phyloP scores from a whole-genome alignment of 495 filamentous ascomycete genomes.

The Lasiosphaeriaceae sp. region DNA sequence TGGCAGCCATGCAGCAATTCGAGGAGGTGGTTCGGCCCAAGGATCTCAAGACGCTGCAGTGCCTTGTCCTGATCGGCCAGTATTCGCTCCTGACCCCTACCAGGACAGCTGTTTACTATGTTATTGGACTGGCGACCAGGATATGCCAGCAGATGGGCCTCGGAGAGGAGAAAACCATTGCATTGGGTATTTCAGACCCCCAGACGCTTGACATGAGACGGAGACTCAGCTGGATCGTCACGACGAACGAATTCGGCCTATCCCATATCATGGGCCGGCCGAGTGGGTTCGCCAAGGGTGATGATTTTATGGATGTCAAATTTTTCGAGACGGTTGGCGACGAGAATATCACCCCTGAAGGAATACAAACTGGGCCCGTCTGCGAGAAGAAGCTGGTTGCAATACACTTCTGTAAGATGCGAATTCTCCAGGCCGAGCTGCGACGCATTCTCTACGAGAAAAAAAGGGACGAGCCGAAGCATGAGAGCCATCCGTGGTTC shows the following conservation, averaged over 20 bases:
- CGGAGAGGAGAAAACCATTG: conserved; percentile 80
- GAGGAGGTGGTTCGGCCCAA: conserved; percentile 74
- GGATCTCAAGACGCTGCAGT: conserved; percentile 86
- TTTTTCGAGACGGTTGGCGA: conserved; percentile 80
- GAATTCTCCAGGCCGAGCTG: conserved; percentile 81
- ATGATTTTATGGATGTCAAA: conserved; percentile 75
- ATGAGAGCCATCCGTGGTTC: conserved; percentile 85
- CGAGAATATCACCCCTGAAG: conserved; percentile 72
- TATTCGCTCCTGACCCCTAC: conserved; percentile 92
- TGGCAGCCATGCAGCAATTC: conserved; percentile 76
- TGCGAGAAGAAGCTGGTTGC: conserved; percentile 77
- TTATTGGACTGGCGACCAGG: conserved; percentile 79
- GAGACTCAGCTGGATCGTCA: conserved; percentile 79
- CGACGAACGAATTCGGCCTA: conserved; percentile 81
- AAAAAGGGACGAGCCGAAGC: conserved; percentile 64
- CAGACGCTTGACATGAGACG: conserved; percentile 84
- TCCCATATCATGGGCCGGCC: conserved; percentile 82
- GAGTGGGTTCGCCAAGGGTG: conserved; percentile 70
- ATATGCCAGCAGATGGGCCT: conserved; percentile 83
- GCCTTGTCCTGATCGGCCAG: conserved; percentile 78
- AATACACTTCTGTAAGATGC: conserved; percentile 92
- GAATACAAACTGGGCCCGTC: conserved; percentile 62
- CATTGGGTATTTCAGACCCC: conserved; percentile 51
- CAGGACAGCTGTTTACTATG: conserved; percentile 82
- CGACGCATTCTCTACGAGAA: conserved; percentile 77